A percentile compares a stretch with the other conserved stretches of the same genome.
These are phyloP conservation scores for Pezicula rhizophila DNA, from an alignment of 2,329 filamentous ascomycete species.

Conservation along the genomic window DNA sequence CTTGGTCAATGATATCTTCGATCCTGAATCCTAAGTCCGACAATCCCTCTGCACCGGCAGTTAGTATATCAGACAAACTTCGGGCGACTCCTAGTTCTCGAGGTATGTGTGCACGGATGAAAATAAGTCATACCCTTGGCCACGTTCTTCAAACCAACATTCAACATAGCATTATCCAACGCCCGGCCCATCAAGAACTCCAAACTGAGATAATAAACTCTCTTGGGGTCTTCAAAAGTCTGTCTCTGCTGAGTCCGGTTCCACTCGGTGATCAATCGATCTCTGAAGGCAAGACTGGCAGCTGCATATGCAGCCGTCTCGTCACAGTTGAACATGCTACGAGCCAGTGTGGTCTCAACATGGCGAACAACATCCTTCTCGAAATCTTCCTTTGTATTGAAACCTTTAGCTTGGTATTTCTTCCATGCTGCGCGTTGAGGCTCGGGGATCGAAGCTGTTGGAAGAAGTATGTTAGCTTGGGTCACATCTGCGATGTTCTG, in stretches of 20 bases:
- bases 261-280: conserved; percentile 91
- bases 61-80: conserved; percentile 5
- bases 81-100: neutral
- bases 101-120: no score
- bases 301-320: conserved; percentile 88
- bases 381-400: conserved; percentile 77
- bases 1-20: conserved; percentile 89
- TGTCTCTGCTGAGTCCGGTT: conserved; percentile 97
- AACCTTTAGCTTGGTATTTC: conserved; percentile 57
- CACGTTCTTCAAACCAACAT: conserved; percentile 79
- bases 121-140: conserved; percentile 59
- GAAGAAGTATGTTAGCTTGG: neutral
- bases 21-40: conserved; percentile 89
- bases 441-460: conserved; percentile 74
- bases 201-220: conserved; percentile 93
- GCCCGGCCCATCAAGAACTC: conserved; percentile 97
- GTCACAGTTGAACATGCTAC: conserved; percentile 97
- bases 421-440: conserved; percentile 77
- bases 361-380: conserved; percentile 83
- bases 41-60: conserved; percentile 60
- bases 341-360: conserved; percentile 92
- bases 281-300: conserved; percentile 84
- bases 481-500: no score
- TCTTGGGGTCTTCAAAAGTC: conserved; percentile 83
- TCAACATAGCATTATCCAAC: conserved; percentile 97